Evolutionary conservation across 805 yeast species (phyloP), one percentile per base, ranked within the genome.

Genomic region (Phaffomyces antillensis): DNA sequence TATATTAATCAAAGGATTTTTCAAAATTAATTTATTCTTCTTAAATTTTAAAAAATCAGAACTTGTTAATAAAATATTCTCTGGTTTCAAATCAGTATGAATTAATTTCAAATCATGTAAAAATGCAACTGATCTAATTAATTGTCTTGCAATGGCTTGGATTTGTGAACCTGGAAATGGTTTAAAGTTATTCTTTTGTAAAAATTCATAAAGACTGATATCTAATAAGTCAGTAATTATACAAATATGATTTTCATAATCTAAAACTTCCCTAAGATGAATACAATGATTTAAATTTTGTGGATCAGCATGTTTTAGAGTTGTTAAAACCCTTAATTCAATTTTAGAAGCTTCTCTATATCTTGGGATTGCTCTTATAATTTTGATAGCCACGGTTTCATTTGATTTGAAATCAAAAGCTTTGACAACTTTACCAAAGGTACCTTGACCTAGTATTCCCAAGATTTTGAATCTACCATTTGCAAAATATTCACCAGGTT

Each of bases 81-180:
- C 99, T 1, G 99, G 99, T 66, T 93, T 93, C 53, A 93, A 72
- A 63, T 93, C 99, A 0, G 99, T 93, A 65, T 93, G 99, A 37
- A 93, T 87, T 40, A 93, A 73, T 43, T 84, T 86, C 60, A 93
- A 70, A 58, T 87, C 96, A 63, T 93, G 99, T 50, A 93, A 68
- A 58, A 85, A 91, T 2, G 93, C 85, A 35, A 91, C 95, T 0
- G 93, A 83, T 51, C 89, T 72, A 20, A 93, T 71, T 46, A 93
- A 65, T 65, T 93, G 99, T 59, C 82, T 80, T 20, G 95, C 83
- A 48, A 93, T 81, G 3, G 88, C 85, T 66, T 87, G 96, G 34
- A 91, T 83, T 54, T 93, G 99, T 7, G 86, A 76, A 0, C 96
- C 96, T 0, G 98, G 97, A 63, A 90, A 93, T n/a, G 96, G 86